Conservation (phyloP, 2,329 filamentous ascomycete genomes). For the Beauveria caledonica region DNA sequence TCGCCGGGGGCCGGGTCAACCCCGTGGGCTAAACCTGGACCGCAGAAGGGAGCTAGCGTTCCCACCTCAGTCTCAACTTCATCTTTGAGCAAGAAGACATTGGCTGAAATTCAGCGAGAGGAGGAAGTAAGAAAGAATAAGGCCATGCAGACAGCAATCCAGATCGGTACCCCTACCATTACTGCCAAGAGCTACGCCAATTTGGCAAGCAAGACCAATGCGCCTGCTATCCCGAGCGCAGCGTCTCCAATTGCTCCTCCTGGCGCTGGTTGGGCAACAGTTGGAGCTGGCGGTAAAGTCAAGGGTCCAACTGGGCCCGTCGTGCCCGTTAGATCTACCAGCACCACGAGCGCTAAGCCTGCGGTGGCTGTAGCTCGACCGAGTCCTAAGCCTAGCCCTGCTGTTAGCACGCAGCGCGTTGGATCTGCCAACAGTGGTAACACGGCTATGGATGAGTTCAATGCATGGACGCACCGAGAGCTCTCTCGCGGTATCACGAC, state of each 20-base stretch:
- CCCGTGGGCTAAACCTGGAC: slow-evolving; percentile 60
- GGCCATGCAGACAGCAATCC: slow-evolving; percentile 42
- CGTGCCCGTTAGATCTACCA: slow-evolving; percentile 39
- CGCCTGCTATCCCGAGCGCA: slow-evolving; percentile 25
- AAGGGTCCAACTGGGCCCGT: slow-evolving; percentile 61
- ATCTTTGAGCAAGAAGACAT: slow-evolving; percentile 65
- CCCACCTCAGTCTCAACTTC: slow-evolving; percentile 11
- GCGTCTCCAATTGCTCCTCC: slow-evolving; percentile 30
- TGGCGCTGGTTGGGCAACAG: slow-evolving; percentile 78
- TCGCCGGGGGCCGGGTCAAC: slow-evolving; percentile 60
- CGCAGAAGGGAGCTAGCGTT: slow-evolving; percentile 30
- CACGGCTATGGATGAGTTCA: slow-evolving; percentile 78
- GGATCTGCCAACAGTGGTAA: slow-evolving; percentile 28
- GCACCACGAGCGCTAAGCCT: slow-evolving; percentile 31
- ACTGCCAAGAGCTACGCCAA: slow-evolving; percentile 88
- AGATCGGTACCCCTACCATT: slow-evolving; percentile 38
- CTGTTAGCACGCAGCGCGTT: slow-evolving; percentile 10
- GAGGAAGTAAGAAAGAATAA: slow-evolving; percentile 86
- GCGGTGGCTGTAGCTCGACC: slow-evolving; percentile 42
- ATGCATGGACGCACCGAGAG: slow-evolving; percentile 81
- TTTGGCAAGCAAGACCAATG: slow-evolving; percentile 65
- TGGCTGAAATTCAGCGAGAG: slow-evolving; percentile 94
- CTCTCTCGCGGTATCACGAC: slow-evolving; percentile 62
- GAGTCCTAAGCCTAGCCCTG: slow-evolving; percentile 36
- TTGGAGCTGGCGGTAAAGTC: slow-evolving; percentile 86